Evolutionary conservation across 1,284 basidiomycete species (phyloP).

Genomic region (Moesziomyces sp.): DNA sequence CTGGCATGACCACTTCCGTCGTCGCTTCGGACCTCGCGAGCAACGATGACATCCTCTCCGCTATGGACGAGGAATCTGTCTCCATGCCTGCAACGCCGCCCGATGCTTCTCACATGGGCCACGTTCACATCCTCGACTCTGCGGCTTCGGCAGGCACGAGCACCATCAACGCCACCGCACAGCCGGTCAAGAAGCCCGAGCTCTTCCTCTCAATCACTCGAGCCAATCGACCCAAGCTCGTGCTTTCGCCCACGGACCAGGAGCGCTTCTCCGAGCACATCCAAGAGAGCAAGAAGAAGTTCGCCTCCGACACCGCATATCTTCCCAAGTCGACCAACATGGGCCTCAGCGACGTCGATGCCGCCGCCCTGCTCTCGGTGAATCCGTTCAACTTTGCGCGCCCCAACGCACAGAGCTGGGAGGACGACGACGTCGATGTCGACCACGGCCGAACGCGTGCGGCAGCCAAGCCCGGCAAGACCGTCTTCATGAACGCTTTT

Average conservation of each 20-base stretch:
- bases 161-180: constrained; percentile 7
- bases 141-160: constrained; percentile 5
- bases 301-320: constrained; percentile 41
- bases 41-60: constrained; percentile 1
- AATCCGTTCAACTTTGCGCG: constrained; percentile 45
- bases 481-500: constrained; percentile 34
- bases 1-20: constrained; percentile 25
- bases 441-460: constrained; percentile 21
- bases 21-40: constrained; percentile 17
- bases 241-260: constrained; percentile 27
- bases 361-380: constrained; percentile 35
- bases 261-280: constrained; percentile 32
- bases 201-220: constrained; percentile 27
- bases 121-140: constrained; percentile 12
- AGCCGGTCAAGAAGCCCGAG: constrained; percentile 15
- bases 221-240: constrained; percentile 22
- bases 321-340: constrained; percentile 52
- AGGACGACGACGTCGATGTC: constrained; percentile 48
- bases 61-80: constrained; percentile 33
- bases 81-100: constrained; percentile 45
- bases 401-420: constrained; percentile 24
- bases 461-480: constrained; percentile 17
- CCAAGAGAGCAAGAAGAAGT: constrained; percentile 38
- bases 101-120: constrained; percentile 14
- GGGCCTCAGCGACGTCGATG: constrained; percentile 45